Conservation (phyloP, 257 asterid species). For the Echium plantagineum region DNA sequence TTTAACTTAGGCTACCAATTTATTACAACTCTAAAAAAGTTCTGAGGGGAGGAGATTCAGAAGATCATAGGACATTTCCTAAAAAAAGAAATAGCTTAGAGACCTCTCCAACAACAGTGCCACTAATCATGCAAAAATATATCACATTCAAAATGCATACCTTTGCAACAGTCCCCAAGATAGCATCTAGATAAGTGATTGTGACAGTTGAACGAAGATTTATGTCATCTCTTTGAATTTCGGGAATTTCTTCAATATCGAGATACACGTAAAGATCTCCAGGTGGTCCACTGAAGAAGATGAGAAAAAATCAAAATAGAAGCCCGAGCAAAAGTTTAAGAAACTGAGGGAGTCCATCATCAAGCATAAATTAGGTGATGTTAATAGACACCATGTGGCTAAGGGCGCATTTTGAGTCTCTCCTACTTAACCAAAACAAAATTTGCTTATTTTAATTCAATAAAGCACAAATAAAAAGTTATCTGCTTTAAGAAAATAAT, state of each 20-base stretch:
- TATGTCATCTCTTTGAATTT: slow-evolving; percentile 95
- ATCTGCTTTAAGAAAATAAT: no score
- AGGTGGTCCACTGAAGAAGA: slow-evolving; percentile 56
- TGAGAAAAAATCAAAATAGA: background rate
- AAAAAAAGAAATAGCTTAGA: background rate
- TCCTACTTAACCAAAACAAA: no score
- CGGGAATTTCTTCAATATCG: slow-evolving; percentile 81
- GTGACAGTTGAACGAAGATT: slow-evolving; percentile 76
- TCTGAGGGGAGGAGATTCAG: background rate
- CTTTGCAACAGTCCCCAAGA: slow-evolving; percentile 66
- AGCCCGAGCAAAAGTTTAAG: no score
- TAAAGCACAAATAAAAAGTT: no score
- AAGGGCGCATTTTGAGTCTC: no score
- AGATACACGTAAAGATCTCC: slow-evolving; percentile 98
- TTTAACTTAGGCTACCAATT: background rate
- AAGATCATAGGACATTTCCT: background rate
- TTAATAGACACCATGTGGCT: no score
- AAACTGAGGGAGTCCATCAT: background rate
- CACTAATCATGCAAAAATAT: background rate
- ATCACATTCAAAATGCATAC: slow-evolving; percentile 25
- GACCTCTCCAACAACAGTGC: background rate
- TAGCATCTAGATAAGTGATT: slow-evolving; percentile 83
- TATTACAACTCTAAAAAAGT: background rate
- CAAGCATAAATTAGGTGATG: background rate
- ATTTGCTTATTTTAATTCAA: no score